These are phyloP conservation scores for Yamadazyma atlantica DNA, from an alignment of 1,139 yeast species.

Conservation along the genomic window DNA sequence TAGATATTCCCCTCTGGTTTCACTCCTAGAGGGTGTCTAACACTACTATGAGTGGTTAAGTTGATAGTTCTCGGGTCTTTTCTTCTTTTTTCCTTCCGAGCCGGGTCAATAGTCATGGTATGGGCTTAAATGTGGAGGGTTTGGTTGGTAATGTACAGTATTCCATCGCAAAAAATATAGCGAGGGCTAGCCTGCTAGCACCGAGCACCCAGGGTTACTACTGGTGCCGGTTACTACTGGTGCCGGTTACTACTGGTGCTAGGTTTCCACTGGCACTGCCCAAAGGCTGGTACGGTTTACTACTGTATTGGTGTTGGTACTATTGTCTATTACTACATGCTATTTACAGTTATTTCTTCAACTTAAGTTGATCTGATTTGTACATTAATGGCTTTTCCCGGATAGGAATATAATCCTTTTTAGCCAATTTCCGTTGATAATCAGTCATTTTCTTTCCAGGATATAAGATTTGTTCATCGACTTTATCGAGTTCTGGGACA, in stretches of 20 bases:
- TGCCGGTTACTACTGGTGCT: no score
- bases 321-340: conserved; percentile 1
- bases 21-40: conserved; percentile 70
- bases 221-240: no score
- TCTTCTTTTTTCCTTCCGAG: conserved; percentile 9
- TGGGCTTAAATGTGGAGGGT: no score
- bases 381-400: conserved; percentile 38
- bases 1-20: conserved; percentile 69
- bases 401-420: conserved; percentile 67
- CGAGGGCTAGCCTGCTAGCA: background rate
- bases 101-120: background rate
- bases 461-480: conserved; percentile 66
- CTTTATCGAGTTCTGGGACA: conserved; percentile 52
- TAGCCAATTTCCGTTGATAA: conserved; percentile 42
- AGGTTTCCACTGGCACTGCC: no score
- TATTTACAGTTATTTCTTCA: conserved; percentile 14
- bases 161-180: background rate
- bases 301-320: no score
- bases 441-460: conserved; percentile 64
- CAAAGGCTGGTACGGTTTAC: no score
- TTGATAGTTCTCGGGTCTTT: conserved; percentile 24
- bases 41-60: conserved; percentile 4
- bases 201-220: background rate
- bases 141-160: background rate
- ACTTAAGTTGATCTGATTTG: conserved; percentile 22